Conservation (phyloP, 768 basidiomycete genomes). For the Lactarius sp. region DNA sequence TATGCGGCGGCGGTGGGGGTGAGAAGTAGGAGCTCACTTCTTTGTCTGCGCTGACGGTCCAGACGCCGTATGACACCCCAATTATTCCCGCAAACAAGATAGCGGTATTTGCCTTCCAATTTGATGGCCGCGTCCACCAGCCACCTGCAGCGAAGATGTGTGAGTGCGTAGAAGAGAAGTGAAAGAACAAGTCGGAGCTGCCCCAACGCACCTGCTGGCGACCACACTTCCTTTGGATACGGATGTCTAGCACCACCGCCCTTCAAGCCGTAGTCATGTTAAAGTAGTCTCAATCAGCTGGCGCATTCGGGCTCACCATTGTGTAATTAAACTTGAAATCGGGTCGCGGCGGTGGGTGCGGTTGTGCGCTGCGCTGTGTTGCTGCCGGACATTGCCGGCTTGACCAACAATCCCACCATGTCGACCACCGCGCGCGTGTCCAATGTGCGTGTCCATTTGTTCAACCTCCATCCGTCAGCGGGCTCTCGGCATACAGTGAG, state of each 20-base stretch:
- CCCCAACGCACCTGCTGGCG: slow-evolving; percentile 68
- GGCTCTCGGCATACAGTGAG: slow-evolving; percentile 66
- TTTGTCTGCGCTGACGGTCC: slow-evolving; percentile 67
- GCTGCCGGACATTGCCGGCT: slow-evolving; percentile 18
- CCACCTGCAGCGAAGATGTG: slow-evolving; percentile 52
- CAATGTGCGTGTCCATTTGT: slow-evolving; percentile 54
- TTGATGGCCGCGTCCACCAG: slow-evolving; percentile 91
- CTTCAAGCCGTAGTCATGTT: slow-evolving; percentile 34
- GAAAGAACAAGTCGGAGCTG: not conserved
- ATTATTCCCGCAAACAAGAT: slow-evolving; percentile 67
- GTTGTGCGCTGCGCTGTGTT: not conserved
- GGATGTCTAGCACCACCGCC: slow-evolving; percentile 86
- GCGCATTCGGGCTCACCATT: slow-evolving; percentile 16
- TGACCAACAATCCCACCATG: slow-evolving; percentile 29
- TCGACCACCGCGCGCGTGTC: slow-evolving; percentile 34
- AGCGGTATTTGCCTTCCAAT: slow-evolving; percentile 85
- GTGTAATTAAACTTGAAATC: not conserved
- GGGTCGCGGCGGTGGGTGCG: no score
- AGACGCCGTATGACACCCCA: slow-evolving; percentile 59
- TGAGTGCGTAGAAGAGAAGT: not conserved
- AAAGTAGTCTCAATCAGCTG: not conserved
- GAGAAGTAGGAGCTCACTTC: slow-evolving; percentile 54
- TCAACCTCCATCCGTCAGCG: slow-evolving; percentile 64
- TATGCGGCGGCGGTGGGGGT: not conserved
- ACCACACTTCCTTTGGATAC: slow-evolving; percentile 93